Conservation (phyloP, 2,329 filamentous ascomycete species). For the Colletotrichum phormii region DNA sequence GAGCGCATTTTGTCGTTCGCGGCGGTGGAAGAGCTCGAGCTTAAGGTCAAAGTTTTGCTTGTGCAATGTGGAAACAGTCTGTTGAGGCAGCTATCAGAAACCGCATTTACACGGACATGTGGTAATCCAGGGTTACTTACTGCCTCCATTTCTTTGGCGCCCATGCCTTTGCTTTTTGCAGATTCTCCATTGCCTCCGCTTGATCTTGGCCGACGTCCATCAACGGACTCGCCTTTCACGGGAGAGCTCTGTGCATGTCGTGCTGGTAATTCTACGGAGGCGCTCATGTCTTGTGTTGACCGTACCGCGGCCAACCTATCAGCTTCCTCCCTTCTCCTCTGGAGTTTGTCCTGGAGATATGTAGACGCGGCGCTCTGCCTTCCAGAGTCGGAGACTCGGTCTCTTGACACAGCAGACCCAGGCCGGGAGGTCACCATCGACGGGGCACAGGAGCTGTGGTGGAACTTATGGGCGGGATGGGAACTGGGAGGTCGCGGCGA, state of each 20-base stretch:
- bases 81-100: conserved; percentile 23
- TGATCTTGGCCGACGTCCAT: conserved; percentile 55
- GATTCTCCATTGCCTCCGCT: conserved; percentile 53
- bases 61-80: conserved; percentile 75
- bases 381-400: conserved; percentile 54
- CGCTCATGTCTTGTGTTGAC: conserved; percentile 51
- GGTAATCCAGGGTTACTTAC: conserved; percentile 47
- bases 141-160: conserved; percentile 76
- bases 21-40: conserved; percentile 76
- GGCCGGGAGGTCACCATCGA: conserved; percentile 49
- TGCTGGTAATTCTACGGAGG: conserved; percentile 50
- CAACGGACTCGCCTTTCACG: conserved; percentile 46
- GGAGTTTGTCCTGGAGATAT: conserved; percentile 67
- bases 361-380: conserved; percentile 58
- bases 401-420: conserved; percentile 54
- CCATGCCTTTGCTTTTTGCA: conserved; percentile 65
- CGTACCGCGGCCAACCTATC: conserved; percentile 54
- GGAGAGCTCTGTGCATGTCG: conserved; percentile 54
- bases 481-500: conserved; percentile 50
- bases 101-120: neutral
- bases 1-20: conserved; percentile 71
- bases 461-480: conserved; percentile 52
- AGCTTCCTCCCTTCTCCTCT: conserved; percentile 60
- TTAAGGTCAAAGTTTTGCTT: conserved; percentile 85
- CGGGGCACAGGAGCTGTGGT: conserved; percentile 52